Conservation (phyloP, 164 flowering plant genomes). For the Piper betle region DNA sequence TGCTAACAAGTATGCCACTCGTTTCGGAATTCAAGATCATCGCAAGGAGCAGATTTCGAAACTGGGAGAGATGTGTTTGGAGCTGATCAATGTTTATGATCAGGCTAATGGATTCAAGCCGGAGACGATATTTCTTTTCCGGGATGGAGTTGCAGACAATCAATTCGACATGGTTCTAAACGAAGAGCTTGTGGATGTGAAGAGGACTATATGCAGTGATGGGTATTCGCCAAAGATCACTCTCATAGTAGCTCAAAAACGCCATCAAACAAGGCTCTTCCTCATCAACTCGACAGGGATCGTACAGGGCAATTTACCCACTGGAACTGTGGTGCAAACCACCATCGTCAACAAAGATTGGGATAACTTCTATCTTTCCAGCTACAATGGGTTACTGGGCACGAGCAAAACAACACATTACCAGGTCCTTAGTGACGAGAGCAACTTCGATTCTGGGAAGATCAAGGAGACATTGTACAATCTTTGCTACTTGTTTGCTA, state of each 20-base stretch:
- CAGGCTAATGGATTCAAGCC: slow-evolving; percentile 29
- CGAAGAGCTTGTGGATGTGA: slow-evolving; percentile 49
- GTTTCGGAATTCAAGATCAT: slow-evolving; percentile 35
- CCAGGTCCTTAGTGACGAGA: slow-evolving; percentile 58
- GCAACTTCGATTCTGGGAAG: slow-evolving; percentile 40
- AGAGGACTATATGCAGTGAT: slow-evolving; percentile 14
- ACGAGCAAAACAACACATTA: slow-evolving; percentile 86
- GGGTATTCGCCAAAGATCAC: slow-evolving; percentile 48
- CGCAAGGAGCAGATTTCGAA: slow-evolving; percentile 36
- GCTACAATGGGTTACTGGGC: slow-evolving; percentile 59
- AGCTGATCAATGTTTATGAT: slow-evolving; percentile 36
- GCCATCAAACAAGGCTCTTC: slow-evolving; percentile 66
- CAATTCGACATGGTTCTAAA: slow-evolving; percentile 76
- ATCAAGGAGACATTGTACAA: slow-evolving; percentile 57
- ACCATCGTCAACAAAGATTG: slow-evolving; percentile 43
- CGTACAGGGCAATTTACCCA: slow-evolving; percentile 52
- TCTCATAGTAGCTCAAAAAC: slow-evolving; percentile 59
- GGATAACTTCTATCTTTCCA: slow-evolving; percentile 67
- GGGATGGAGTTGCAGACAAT: slow-evolving; percentile 80
- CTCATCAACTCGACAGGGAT: too few species aligned
- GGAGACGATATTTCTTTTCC: slow-evolving; percentile 44
- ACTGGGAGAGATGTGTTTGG: slow-evolving; percentile 50
- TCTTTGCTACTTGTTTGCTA: slow-evolving; percentile 68
- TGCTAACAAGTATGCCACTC: slow-evolving; percentile 55
- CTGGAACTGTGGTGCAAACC: slow-evolving; percentile 73